phyloP scores from a whole-genome alignment of 83 land plant species.

The Picea engelmannii region DNA sequence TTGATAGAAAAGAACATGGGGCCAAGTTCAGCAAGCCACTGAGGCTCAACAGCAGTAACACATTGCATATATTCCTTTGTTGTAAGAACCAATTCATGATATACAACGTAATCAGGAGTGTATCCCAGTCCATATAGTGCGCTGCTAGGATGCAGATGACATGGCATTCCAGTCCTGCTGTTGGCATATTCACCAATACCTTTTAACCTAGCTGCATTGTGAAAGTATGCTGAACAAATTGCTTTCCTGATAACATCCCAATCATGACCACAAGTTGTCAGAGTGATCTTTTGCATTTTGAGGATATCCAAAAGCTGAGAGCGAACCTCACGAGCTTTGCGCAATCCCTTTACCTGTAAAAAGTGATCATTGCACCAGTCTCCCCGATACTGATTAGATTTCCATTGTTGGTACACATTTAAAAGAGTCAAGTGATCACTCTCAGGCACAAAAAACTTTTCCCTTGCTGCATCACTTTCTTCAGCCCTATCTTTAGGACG shows the following conservation, averaged over 20 bases:
- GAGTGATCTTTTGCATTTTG: conserved; percentile 74
- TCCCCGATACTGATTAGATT: conserved; percentile 66
- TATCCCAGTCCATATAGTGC: conserved; percentile 81
- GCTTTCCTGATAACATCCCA: conserved; percentile 80
- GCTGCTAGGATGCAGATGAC: conserved; percentile 81
- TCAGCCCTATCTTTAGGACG: conserved; percentile 78
- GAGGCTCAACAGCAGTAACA: conserved; percentile 82
- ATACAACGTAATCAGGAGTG: conserved; percentile 76
- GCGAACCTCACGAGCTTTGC: conserved; percentile 76
- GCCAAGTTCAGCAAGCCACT: conserved; percentile 96
- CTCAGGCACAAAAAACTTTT: conserved; percentile 84
- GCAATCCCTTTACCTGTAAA: conserved; percentile 67
- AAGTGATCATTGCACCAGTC: conserved; percentile 84
- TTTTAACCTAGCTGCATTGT: conserved; percentile 74
- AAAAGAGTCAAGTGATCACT: conserved; percentile 76
- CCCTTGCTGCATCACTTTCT: conserved; percentile 84
- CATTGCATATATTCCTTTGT: conserved; percentile 85
- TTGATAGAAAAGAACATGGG: conserved; percentile 99
- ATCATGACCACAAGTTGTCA: conserved; percentile 86
- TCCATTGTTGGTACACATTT: conserved; percentile 76
- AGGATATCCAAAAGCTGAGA: conserved; percentile 88
- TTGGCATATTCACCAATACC: conserved; percentile 82
- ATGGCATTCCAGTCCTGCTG: conserved; percentile 81
- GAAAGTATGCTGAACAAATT: conserved; percentile 77
- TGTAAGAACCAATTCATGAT: conserved; percentile 72